Conservation (phyloP, 1,284 basidiomycete species). For the Microbotryum silenes-acaulis region DNA sequence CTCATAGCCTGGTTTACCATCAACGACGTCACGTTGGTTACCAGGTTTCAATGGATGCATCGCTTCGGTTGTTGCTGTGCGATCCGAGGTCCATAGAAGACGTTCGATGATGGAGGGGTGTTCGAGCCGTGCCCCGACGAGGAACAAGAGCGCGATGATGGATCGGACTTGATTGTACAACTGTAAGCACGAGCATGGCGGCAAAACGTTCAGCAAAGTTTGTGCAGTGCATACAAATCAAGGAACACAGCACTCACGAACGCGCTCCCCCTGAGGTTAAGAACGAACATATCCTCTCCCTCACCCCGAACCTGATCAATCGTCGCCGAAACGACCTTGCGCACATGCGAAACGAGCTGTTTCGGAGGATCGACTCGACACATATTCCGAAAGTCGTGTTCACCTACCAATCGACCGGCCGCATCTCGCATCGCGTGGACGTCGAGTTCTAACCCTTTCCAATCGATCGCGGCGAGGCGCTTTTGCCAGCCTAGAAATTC, state of each 20-base stretch:
- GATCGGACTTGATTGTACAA: conserved; percentile 96
- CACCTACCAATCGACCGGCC: conserved; percentile 65
- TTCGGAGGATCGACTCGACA: conserved; percentile 93
- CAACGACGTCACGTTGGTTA: conserved; percentile 41
- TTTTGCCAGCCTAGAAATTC: conserved; percentile 17
- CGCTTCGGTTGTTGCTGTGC: conserved; percentile 13
- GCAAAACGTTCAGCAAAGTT: conserved; percentile 58
- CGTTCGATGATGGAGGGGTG: conserved; percentile 60
- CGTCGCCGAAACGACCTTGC: conserved; percentile 58
- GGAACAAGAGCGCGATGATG: conserved; percentile 86
- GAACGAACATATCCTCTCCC: conserved; percentile 27
- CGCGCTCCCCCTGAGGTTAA: conserved; percentile 28
- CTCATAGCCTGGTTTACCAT: conserved; percentile 76
- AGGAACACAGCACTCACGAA: conserved; percentile 17
- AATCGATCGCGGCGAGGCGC: conserved; percentile 28
- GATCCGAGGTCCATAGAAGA: conserved; percentile 59
- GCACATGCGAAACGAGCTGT: conserved; percentile 72
- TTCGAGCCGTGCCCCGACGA: conserved; percentile 78
- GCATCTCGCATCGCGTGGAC: conserved; percentile 68
- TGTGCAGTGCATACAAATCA: not conserved
- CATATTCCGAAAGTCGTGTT: conserved; percentile 93
- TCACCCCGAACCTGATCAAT: conserved; percentile 45
- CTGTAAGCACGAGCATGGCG: conserved; percentile 49
- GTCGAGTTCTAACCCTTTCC: conserved; percentile 54
- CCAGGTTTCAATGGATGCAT: conserved; percentile 1